Evolutionary conservation across 345 rosid species (phyloP).

Genomic region (Mallotus nudiflorus): DNA sequence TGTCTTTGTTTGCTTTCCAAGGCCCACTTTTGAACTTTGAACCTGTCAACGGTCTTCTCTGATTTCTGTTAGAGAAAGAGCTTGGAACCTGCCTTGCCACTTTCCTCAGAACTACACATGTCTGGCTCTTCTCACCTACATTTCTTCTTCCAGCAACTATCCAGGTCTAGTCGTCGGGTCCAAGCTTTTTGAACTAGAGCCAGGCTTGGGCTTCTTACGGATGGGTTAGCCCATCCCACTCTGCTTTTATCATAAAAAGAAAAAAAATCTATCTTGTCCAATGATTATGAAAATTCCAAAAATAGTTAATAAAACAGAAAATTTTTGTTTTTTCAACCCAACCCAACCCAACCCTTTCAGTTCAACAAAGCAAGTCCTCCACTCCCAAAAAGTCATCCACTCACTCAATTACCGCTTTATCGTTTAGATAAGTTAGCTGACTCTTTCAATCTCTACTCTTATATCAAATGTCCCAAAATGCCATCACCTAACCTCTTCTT

Average conservation of each 20-base stretch:
- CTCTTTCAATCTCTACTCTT: not conserved
- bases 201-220: not conserved
- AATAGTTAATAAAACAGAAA: too few relatives aligned
- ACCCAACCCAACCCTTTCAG: too few relatives aligned
- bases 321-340: too few relatives aligned
- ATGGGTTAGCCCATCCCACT: not conserved
- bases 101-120: not conserved
- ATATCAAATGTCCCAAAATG: not conserved
- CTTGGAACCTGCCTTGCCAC: not conserved
- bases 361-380: constrained; percentile 1
- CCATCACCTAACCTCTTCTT: not conserved
- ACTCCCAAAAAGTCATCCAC: not conserved
- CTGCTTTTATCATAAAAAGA: too few relatives aligned
- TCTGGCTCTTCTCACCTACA: not conserved
- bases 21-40: constrained; percentile 12
- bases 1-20: not conserved
- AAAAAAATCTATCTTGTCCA: too few relatives aligned
- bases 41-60: constrained; percentile 15
- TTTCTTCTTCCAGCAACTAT: too few relatives aligned
- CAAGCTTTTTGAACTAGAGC: not conserved
- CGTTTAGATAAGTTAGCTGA: too few relatives aligned
- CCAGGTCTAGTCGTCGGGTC: not conserved
- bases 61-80: not conserved
- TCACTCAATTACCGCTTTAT: too few relatives aligned
- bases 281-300: not conserved